These are phyloP conservation scores for Ganoderma sinense DNA, from an alignment of 1,284 basidiomycete species.

Conservation along the genomic window DNA sequence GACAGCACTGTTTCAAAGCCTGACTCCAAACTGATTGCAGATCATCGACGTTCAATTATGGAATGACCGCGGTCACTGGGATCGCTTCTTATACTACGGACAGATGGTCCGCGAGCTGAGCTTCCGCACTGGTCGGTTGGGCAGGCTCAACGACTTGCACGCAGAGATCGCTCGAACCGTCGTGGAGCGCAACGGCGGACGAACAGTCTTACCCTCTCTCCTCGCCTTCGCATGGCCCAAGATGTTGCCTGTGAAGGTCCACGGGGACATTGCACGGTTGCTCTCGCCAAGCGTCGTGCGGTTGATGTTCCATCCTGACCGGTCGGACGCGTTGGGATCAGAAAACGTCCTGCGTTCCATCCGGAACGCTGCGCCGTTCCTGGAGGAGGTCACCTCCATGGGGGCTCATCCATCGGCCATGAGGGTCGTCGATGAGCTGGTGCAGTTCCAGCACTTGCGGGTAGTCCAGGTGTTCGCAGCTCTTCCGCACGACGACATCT, in stretches of 20 bases:
- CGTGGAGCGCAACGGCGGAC: background rate
- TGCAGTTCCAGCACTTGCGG: background rate
- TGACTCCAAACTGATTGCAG: background rate
- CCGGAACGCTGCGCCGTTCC: background rate
- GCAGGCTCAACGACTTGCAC: background rate
- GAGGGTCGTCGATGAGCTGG: background rate
- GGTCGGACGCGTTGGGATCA: background rate
- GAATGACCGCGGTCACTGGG: background rate
- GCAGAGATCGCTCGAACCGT: background rate
- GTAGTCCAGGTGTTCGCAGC: background rate
- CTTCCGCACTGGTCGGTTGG: background rate
- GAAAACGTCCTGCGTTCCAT: background rate
- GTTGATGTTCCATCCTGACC: background rate
- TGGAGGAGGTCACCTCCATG: background rate
- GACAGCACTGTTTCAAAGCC: too few species aligned
- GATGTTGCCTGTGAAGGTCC: background rate
- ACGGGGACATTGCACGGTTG: background rate
- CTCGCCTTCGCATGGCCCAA: background rate
- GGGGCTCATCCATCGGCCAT: background rate
- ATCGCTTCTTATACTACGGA: background rate
- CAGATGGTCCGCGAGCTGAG: background rate
- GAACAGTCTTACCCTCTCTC: background rate
- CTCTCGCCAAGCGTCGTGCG: background rate
- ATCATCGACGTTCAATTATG: background rate
- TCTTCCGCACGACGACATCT: background rate